Conservation (phyloP, 257 asterid genomes). For the Solanum etuberosum region DNA sequence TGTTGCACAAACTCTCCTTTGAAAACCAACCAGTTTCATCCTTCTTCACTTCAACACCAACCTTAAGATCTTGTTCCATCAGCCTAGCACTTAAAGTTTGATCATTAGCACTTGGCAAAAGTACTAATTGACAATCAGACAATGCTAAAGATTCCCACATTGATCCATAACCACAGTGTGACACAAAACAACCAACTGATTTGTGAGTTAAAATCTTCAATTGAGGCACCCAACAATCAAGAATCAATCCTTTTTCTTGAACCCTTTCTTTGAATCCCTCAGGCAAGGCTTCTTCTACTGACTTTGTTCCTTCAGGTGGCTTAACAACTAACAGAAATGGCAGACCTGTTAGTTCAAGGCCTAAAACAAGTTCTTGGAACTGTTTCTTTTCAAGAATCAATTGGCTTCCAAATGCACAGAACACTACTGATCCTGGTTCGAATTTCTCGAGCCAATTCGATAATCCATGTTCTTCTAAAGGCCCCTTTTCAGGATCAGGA, state of each 20-base stretch:
- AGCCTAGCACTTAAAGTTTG: slow-evolving; percentile 10
- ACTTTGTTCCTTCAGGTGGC: slow-evolving; percentile 1
- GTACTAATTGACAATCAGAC: slow-evolving; percentile 4
- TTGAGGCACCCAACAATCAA: slow-evolving; percentile 1
- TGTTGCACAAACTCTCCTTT: slow-evolving; percentile 17
- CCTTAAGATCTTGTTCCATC: slow-evolving; percentile 5
- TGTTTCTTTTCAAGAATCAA: slow-evolving; percentile 1
- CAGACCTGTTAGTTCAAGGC: not conserved
- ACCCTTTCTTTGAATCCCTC: slow-evolving; percentile 2
- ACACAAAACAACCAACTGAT: slow-evolving; percentile 8
- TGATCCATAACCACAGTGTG: slow-evolving; percentile 12
- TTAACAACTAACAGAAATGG: slow-evolving; percentile 1
- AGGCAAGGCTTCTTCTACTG: slow-evolving; percentile 6
- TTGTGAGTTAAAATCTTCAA: not conserved
- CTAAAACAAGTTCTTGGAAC: slow-evolving; percentile 8
- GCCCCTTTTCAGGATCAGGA: not conserved
- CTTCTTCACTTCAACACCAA: slow-evolving; percentile 3
- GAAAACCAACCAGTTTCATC: slow-evolving; percentile 29
- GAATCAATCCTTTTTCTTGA: slow-evolving; percentile 4
- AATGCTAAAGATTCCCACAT: slow-evolving; percentile 11
- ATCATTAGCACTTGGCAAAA: slow-evolving; percentile 3
- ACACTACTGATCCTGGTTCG: not conserved
- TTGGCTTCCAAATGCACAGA: slow-evolving; percentile 20
- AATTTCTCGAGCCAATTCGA: not conserved
- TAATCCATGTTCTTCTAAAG: not conserved